Conservation (phyloP, 139 green algal species). For the Penium margaritaceum region DNA sequence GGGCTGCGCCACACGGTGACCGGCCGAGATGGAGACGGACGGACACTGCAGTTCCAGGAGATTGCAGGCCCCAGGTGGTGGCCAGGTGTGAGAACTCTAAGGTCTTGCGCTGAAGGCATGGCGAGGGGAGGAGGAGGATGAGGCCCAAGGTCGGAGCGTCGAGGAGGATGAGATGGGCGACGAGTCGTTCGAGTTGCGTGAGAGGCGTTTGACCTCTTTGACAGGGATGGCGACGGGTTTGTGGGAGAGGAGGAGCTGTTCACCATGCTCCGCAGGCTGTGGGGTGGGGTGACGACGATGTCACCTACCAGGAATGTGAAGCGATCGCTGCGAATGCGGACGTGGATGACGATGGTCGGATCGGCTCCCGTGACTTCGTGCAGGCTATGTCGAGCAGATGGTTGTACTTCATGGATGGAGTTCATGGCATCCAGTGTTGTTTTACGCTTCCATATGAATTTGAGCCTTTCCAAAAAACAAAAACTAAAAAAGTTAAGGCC, state of each 20-base stretch:
- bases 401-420: conserved; percentile 11
- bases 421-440: conserved; percentile 22
- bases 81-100: too few species aligned
- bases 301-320: background rate
- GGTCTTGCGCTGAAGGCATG: too few species aligned
- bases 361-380: background rate
- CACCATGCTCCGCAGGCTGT: conserved; percentile 13
- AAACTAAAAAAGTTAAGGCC: too few species aligned
- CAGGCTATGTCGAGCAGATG: background rate
- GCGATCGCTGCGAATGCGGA: background rate
- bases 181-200: conserved; percentile 10
- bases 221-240: conserved; percentile 25
- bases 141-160: too few species aligned
- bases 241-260: conserved; percentile 30
- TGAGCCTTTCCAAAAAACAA: conserved; percentile 21
- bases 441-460: conserved; percentile 13
- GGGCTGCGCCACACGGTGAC: too few species aligned
- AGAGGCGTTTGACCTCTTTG: conserved; percentile 38
- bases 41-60: too few species aligned
- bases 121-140: too few species aligned
- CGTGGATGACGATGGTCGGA: background rate
- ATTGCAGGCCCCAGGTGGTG: too few species aligned
- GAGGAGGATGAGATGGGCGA: conserved; percentile 21
- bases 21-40: too few species aligned
- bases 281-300: background rate